These are phyloP conservation scores for Colletotrichum sidae DNA, from an alignment of 2,329 filamentous ascomycete genomes.

Conservation along the genomic window DNA sequence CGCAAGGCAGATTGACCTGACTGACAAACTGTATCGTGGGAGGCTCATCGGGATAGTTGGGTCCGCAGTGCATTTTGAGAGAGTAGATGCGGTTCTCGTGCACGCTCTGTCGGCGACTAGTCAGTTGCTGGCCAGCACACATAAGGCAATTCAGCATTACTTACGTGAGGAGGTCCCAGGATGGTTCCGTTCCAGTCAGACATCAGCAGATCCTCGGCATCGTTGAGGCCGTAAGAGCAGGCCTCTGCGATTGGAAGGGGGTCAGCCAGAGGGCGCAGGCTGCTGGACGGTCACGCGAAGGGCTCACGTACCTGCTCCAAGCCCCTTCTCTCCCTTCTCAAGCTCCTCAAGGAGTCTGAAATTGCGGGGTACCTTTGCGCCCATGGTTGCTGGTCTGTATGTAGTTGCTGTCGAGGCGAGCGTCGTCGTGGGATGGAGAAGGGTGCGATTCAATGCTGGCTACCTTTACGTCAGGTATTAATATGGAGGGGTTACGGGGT, in stretches of 20 bases:
- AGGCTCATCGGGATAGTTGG: slow-evolving; percentile 88
- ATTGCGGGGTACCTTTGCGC: slow-evolving; percentile 84
- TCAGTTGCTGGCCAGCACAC: slow-evolving; percentile 14
- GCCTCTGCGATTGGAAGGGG: slow-evolving; percentile 72
- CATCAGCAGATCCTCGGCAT: slow-evolving; percentile 95
- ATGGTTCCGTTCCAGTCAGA: slow-evolving; percentile 99
- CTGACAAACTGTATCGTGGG: slow-evolving; percentile 93
- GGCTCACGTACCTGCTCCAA: slow-evolving; percentile 79
- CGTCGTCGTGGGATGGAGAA: slow-evolving; percentile 13
- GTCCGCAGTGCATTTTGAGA: slow-evolving; percentile 94
- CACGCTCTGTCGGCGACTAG: slow-evolving; percentile 71
- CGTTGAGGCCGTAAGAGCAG: slow-evolving; percentile 95
- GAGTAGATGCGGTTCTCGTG: slow-evolving; percentile 99
- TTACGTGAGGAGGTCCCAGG: slow-evolving; percentile 92
- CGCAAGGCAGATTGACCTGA: slow-evolving; percentile 96
- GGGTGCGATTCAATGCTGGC: neutral
- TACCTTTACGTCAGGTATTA: neutral
- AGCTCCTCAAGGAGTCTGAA: slow-evolving; percentile 97
- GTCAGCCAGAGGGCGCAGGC: slow-evolving; percentile 26
- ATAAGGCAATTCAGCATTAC: slow-evolving; percentile 47
- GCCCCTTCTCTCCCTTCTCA: slow-evolving; percentile 98
- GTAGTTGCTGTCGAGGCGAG: neutral
- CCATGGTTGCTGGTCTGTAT: slow-evolving; percentile 43
- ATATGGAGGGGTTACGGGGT: slow-evolving; percentile 30
- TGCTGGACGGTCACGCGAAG: slow-evolving; percentile 9